A percentile compares a stretch with the other conserved stretches of the same genome.
Evolutionary conservation across 2,329 filamentous ascomycete genomes (phyloP).

Genomic region (Macrophomina phaseolina): DNA sequence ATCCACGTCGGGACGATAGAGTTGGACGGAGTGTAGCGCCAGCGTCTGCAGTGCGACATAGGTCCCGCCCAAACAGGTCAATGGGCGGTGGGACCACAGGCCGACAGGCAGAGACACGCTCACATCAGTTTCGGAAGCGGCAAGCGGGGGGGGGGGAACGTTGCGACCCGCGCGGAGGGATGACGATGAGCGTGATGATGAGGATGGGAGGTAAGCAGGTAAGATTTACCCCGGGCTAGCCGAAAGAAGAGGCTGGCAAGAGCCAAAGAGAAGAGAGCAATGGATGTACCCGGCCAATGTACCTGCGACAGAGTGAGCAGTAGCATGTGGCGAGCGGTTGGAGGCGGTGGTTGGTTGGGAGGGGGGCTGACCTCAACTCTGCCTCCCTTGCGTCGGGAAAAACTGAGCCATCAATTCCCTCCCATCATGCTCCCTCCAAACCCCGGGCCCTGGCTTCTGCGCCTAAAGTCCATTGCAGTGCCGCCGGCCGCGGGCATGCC

Average conservation of each 20-base stretch:
- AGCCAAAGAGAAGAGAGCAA: neutral
- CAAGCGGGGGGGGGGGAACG: neutral
- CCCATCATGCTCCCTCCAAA: neutral
- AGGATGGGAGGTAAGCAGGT: no score
- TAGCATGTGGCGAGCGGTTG: neutral
- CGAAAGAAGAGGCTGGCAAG: no score
- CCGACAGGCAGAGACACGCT: neutral
- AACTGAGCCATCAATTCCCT: neutral
- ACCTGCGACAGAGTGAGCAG: neutral
- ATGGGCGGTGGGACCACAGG: constrained; percentile 9
- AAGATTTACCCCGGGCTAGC: no score
- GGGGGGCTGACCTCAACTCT: neutral
- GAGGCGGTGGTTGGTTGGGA: no score
- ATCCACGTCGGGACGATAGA: neutral
- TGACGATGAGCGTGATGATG: no score
- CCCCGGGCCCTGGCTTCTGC: neutral
- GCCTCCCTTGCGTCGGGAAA: constrained; percentile 4
- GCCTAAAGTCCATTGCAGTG: neutral
- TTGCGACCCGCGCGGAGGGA: neutral
- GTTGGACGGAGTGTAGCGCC: neutral
- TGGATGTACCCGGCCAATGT: neutral
- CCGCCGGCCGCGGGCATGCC: neutral
- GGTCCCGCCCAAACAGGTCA: constrained; percentile 5
- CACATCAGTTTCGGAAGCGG: constrained; percentile 6
- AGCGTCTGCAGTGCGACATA: constrained; percentile 10